A percentile compares a stretch with the other conserved stretches of the same genome.
Conservation (phyloP, 257 asterid species). For the Salvia miltiorrhiza region DNA sequence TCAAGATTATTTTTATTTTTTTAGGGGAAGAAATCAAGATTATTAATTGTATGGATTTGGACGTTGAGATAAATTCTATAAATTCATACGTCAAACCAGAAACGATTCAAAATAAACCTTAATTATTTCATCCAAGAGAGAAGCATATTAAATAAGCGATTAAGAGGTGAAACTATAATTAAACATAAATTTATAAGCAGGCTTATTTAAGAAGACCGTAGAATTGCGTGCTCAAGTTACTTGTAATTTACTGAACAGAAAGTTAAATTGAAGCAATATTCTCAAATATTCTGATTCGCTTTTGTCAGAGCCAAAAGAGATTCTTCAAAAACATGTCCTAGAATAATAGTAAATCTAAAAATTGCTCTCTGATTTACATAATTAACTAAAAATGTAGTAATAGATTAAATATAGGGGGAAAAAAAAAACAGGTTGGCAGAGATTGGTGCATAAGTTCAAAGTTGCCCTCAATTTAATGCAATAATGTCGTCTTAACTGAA, state of each 20-base stretch:
- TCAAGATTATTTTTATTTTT: too few relatives aligned
- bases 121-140: too few relatives aligned
- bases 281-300: neutral
- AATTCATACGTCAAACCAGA: too few relatives aligned
- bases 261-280: neutral
- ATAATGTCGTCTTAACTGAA: neutral
- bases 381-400: neutral
- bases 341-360: neutral
- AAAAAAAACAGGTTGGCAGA: slow-evolving; percentile 23
- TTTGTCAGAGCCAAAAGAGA: neutral
- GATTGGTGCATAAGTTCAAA: neutral
- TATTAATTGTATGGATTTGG: too few relatives aligned
- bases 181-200: too few relatives aligned
- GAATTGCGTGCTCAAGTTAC: neutral
- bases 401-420: too few relatives aligned
- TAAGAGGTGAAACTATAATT: too few relatives aligned
- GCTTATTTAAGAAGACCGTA: too few relatives aligned
- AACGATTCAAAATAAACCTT: too few relatives aligned
- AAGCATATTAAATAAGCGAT: too few relatives aligned
- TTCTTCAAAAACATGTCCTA: neutral
- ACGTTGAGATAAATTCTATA: too few relatives aligned
- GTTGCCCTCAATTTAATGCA: neutral
- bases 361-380: neutral
- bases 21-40: too few relatives aligned
- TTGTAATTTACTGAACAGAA: neutral